Base-by-base conservation (phyloP, 1,284 basidiomycete genomes). In the Inonotus hispidus region DNA sequence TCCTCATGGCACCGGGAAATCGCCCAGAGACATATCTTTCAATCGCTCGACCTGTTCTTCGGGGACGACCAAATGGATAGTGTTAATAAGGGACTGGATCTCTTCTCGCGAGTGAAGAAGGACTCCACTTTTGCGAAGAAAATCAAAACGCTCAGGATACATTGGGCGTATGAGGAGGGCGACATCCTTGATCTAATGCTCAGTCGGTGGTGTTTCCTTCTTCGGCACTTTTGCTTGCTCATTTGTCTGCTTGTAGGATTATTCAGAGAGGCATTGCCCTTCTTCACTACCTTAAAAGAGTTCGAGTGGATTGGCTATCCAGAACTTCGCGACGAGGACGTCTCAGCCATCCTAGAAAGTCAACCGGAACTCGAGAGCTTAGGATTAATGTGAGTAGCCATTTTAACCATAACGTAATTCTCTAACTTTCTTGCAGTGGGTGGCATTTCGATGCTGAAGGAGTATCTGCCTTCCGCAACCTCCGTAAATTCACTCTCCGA, bases 221-320 rank as follows among this genome's bases (percentile, higher is more conserved):
- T 2, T 43, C 16, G 16, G 16, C 19, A 8, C 32, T 5, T 2
- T n/a, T 43, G 0, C 23, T 25, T 16, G 14, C 45, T 29, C 37
- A 47, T 16, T 23, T 47, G 21, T 29, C 16, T 27, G 58, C 38
- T 47, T 7, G 19, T 53, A 82, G 80, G 82, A 37, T 80, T 85
- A 53, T 83, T 87, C 70, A 79, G 79, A 56, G 80, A 79, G 3
- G 79, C 82, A 1, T 74, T 87, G 5, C 82, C 83, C 1, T 80
- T 81, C 38, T 87, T 87, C 71, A 83, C 74, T 61, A 77, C 78
- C 11, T 72, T 87, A 8, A 70, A 74, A 29, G 82, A 85, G 63
- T 85, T 87, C 68, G 85, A 88, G 70, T 88, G 84, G 85, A 85
- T 87, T 23, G 85, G 85, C 3, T 87, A 86, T 66, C 85, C 84